Evolutionary conservation across 345 rosid species (phyloP), one percentile per base, ranked within the genome.

Genomic region (Raphanus raphanistrum): DNA sequence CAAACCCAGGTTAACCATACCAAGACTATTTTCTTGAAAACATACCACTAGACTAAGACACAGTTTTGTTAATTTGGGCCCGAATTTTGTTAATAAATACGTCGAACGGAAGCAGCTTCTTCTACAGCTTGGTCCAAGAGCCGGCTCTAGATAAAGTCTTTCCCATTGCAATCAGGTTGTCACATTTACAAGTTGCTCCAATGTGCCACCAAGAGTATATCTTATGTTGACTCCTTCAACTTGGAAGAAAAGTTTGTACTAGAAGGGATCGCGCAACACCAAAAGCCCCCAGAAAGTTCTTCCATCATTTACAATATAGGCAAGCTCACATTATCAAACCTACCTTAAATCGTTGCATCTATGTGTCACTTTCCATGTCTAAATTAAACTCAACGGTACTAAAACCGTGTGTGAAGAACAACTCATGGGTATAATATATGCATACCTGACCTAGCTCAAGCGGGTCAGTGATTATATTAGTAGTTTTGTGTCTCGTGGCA

Each of bases 341-440:
- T 31, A 41, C 43, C 11, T 48, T 62, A 27, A 55, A 2, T 27
- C 5, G 52, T 61, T 71, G 27, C 55, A 27, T 41, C 48, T 52
- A 36, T 27, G 11, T 11, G 29, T 6, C 38, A 12, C 10, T 8
- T 52, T 63, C 62, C 13, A 21, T 59, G 28, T 71, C 38, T 65
- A 8, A 13, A 31, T 21, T 21, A 21, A 21, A 29, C 10, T 41
- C 29, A 0, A 26, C 45, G 80, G 71, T 60, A 15, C 43, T 16
- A 45, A 28, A 41, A 69, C 94, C 84, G 92, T 88, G 78, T 86
- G 92, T 52, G 92, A 92, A 71, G 89, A 89, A 31, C 76, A 89
- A 35, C 67, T 89, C 29, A 50, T 86, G 79, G 93, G 92, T 63
- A 88, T 88, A 73, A 21, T 21, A 21, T 5, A 28, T 9, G 12